A percentile compares a stretch with the other conserved stretches of the same genome.
Conservation (phyloP, 225 moss, liverwort and hornwort genomes). For the Ulota crispa region DNA sequence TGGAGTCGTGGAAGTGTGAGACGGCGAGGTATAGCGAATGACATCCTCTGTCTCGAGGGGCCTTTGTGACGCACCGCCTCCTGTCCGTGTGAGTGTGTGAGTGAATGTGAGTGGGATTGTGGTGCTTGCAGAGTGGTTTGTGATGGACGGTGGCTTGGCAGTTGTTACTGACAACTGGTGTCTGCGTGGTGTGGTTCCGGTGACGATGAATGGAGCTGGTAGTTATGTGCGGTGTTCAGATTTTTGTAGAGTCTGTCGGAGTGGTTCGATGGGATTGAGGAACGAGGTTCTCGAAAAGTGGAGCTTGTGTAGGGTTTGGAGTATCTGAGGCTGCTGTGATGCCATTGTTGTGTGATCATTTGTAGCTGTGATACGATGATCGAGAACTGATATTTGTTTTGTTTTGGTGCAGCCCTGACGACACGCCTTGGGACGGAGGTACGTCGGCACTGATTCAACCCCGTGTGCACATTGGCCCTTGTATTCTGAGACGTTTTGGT, state of each 20-base stretch:
- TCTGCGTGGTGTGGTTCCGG: background rate
- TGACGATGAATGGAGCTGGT: background rate
- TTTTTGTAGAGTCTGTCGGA: background rate
- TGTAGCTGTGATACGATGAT: background rate
- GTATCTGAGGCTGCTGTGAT: background rate
- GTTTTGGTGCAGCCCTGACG: constrained; percentile 84
- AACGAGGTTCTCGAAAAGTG: background rate
- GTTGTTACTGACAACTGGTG: background rate
- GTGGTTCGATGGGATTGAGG: background rate
- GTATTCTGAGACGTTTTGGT: background rate
- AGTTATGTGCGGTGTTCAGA: background rate
- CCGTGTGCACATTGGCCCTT: background rate
- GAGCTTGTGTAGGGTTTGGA: background rate
- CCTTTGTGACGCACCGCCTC: background rate
- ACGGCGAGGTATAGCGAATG: background rate
- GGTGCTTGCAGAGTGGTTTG: background rate
- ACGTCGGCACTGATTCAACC: background rate
- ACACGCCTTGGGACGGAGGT: constrained; percentile 99
- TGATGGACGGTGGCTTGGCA: background rate
- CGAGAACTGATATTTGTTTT: constrained; percentile 24
- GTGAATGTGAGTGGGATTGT: background rate
- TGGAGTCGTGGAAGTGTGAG: background rate
- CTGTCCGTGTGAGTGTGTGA: background rate
- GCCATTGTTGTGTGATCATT: background rate
- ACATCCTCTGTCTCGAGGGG: background rate